phyloP scores from a whole-genome alignment of 2,329 filamentous ascomycete genomes.

The Paraconiothyrium sp. region DNA sequence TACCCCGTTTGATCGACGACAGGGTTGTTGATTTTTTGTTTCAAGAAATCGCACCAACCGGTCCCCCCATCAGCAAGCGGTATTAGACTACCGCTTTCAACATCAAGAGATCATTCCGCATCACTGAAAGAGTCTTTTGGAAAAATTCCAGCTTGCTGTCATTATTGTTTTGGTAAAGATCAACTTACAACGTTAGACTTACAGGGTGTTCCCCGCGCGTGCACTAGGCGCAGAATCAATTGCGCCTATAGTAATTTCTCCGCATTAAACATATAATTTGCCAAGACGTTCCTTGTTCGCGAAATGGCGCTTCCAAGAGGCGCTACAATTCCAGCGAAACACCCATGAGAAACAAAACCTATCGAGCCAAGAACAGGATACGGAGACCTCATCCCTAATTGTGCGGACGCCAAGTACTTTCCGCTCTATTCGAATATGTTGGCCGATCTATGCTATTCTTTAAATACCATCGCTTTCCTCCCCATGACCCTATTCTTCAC shows the following conservation, averaged over 20 bases:
- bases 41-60: background rate
- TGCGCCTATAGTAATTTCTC: conserved; percentile 13
- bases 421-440: background rate
- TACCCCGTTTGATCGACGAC: conserved; percentile 8
- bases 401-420: background rate
- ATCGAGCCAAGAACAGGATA: conserved; percentile 16
- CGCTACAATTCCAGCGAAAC: conserved; percentile 20
- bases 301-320: conserved; percentile 2
- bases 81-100: background rate
- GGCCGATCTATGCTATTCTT: background rate
- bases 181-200: background rate
- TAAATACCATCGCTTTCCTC: conserved; percentile 4
- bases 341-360: conserved; percentile 5
- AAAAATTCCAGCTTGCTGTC: background rate
- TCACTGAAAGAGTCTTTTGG: background rate
- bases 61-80: background rate
- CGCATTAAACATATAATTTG: conserved; percentile 6
- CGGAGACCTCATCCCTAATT: background rate
- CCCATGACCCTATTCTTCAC: conserved; percentile 8
- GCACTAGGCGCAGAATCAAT: background rate
- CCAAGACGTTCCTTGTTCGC: conserved; percentile 11
- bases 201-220: background rate
- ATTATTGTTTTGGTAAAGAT: background rate
- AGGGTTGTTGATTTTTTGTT: background rate
- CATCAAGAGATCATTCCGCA: background rate